Percentiles rank a stretch among this genome's conserved stretches.
Conservation (phyloP, 1,284 basidiomycete genomes). For the Grifola frondosa region DNA sequence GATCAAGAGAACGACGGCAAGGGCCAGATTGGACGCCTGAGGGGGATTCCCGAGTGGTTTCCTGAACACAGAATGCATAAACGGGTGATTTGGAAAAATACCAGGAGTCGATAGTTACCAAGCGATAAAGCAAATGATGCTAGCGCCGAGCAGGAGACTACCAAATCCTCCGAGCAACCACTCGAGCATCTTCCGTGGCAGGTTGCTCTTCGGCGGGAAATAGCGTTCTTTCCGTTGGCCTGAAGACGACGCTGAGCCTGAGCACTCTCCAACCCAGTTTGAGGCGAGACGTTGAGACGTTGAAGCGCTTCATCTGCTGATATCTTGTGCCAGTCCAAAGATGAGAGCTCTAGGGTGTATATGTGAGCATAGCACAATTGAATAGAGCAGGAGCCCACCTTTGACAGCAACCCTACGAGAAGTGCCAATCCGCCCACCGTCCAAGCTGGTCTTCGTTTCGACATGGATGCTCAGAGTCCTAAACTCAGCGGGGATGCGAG, state of each 20-base stretch:
- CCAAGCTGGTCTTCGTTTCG: conserved; percentile 7
- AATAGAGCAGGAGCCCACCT: conserved; percentile 15
- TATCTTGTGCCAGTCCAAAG: conserved; percentile 53
- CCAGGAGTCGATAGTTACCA: conserved; percentile 37
- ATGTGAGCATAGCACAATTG: not conserved
- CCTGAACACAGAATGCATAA: conserved; percentile 31
- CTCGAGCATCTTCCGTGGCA: conserved; percentile 44
- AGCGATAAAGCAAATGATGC: conserved; percentile 47
- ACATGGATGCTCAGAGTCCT: conserved; percentile 26
- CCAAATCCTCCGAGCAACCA: conserved; percentile 57
- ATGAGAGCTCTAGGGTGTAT: conserved; percentile 34
- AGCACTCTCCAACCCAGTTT: conserved; percentile 42
- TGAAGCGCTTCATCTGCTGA: conserved; percentile 40
- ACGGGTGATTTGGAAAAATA: no score
- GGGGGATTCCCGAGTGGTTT: conserved; percentile 55
- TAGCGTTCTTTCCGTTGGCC: conserved; percentile 45
- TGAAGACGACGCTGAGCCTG: conserved; percentile 45
- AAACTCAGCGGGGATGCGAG: conserved; percentile 25
- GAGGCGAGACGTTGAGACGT: conserved; percentile 41
- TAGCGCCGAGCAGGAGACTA: conserved; percentile 52
- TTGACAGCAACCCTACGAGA: conserved; percentile 16
- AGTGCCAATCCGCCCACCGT: conserved; percentile 2
- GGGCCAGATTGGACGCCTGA: conserved; percentile 42
- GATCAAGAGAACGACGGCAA: conserved; percentile 46
- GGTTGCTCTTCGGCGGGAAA: conserved; percentile 45